Base-by-base conservation (phyloP, 2,329 filamentous ascomycete species). In the Madurella fahalii region DNA sequence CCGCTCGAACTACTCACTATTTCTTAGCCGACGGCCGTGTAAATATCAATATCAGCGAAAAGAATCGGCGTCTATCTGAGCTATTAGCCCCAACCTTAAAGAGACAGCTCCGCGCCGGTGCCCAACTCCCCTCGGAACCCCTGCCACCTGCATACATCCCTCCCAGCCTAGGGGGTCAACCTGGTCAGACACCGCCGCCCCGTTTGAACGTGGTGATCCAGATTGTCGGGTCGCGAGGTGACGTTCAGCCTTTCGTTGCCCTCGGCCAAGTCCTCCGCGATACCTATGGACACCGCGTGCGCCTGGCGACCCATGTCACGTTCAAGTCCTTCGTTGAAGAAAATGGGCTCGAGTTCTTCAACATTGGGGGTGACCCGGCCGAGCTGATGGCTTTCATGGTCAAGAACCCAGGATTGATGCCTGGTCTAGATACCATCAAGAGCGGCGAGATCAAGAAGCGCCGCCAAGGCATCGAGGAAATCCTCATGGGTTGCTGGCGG, bases 331-430 rank as follows among this genome's bases (percentile, higher is more conserved):
- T 90, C 61, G 83, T 91, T 3, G 79, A 84, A 56, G 81, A 87
- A 50, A 84, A 85, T 66, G 85, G 79, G 0, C 77, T 92, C 13
- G 88, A 91, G 63, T 92, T 90, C 69, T 90, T 87, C 69, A 81
- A 73, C 58, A 87, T 90, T 49, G 86, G 87, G n/a, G 87, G 87
- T 2, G 86, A 91, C 66, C 87, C 87, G 1, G 80, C 84, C 1
- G 81, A 88, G 64, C 74, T 90, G 42, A 91, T 90, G 87, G 89
- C 90, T 2, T 95, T 93, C 64, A 95, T 95, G 90, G 90, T 94
- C 44, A 92, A 92, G 70, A 88, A 94, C 62, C 89, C 90, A 0
- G 89, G 90, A 0, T 74, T 95, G 32, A 90, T 95, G 85, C 90
- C 90, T 1, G 87, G 87, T 0, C 82, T 93, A 55, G 86, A 92